A percentile compares a stretch with the other conserved stretches of the same genome.
Evolutionary conservation across 768 basidiomycete genomes (phyloP).

Genomic region (Boletus sp.): DNA sequence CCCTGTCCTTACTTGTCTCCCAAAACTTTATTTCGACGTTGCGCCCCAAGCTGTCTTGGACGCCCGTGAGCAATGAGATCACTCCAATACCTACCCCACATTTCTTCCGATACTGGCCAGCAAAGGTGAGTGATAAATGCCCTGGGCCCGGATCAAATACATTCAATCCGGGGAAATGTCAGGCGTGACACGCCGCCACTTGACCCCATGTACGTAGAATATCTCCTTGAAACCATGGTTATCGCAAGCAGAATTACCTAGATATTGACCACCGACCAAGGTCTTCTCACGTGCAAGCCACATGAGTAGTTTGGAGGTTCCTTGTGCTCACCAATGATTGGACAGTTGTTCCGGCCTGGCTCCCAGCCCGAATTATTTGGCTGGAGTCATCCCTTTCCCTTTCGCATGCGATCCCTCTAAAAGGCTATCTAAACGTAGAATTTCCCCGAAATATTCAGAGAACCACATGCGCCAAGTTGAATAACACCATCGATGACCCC

Average conservation of each 20-base stretch:
- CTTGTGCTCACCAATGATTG: not conserved
- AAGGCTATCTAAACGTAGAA: slow-evolving; percentile 9
- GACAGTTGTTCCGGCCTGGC: not conserved
- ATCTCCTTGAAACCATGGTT: not conserved
- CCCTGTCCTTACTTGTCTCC: not conserved
- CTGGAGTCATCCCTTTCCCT: not conserved
- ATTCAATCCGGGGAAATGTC: not conserved
- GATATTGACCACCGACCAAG: not conserved
- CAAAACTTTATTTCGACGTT: not conserved
- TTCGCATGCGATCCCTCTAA: slow-evolving; percentile 11
- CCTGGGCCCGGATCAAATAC: not conserved
- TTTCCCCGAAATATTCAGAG: not conserved
- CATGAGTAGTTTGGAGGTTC: not conserved
- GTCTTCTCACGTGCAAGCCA: not conserved
- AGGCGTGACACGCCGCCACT: not conserved
- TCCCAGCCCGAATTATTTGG: slow-evolving; percentile 2
- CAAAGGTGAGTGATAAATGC: not conserved
- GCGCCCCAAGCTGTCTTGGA: not conserved
- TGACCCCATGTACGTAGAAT: not conserved
- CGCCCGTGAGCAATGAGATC: not conserved
- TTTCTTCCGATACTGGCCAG: not conserved
- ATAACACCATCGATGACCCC: not conserved
- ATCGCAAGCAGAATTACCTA: not conserved
- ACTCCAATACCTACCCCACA: not conserved
- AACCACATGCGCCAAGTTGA: not conserved